phyloP scores from a whole-genome alignment of 2,329 filamentous ascomycete genomes.

The Pseudocercospora fijiensis region DNA sequence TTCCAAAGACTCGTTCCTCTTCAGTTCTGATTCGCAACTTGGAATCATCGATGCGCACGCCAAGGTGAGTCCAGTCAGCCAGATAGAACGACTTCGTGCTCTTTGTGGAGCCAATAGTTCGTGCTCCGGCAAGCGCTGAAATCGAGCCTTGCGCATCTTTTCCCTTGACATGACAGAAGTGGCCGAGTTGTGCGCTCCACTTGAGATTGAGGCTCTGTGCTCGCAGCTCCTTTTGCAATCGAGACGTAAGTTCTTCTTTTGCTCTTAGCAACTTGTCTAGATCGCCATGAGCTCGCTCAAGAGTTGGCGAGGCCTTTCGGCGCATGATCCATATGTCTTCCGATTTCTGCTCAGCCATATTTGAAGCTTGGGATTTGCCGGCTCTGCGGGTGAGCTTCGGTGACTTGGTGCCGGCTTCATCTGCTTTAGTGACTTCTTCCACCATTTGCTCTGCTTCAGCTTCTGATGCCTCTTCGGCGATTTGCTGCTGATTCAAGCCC shows the following conservation, averaged over 20 bases:
- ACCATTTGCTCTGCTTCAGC: constrained; percentile 71
- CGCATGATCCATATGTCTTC: constrained; percentile 65
- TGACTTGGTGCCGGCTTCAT: constrained; percentile 59
- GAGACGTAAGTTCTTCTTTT: constrained; percentile 60
- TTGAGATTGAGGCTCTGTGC: constrained; percentile 67
- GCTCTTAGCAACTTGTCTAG: constrained; percentile 61
- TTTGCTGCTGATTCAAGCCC: constrained; percentile 76
- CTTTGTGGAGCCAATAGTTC: constrained; percentile 73
- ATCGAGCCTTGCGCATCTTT: constrained; percentile 61
- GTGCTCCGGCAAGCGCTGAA: constrained; percentile 45
- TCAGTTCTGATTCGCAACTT: constrained; percentile 77
- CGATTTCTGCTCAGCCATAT: constrained; percentile 20
- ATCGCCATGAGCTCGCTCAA: constrained; percentile 66
- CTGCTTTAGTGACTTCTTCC: constrained; percentile 65
- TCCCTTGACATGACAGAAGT: constrained; percentile 87
- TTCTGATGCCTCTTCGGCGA: constrained; percentile 69
- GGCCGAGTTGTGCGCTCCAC: constrained; percentile 83
- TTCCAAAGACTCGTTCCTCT: constrained; percentile 75
- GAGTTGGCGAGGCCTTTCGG: constrained; percentile 61
- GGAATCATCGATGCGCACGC: constrained; percentile 73
- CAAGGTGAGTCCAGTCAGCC: constrained; percentile 79
- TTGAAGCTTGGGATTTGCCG: constrained; percentile 18
- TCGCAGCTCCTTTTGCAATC: constrained; percentile 61
- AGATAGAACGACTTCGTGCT: constrained; percentile 82
- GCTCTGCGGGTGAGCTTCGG: constrained; percentile 30